These are phyloP conservation scores for Hordeum vulgare DNA, from an alignment of 176 grass and related monocot genomes.

Conservation along the genomic window DNA sequence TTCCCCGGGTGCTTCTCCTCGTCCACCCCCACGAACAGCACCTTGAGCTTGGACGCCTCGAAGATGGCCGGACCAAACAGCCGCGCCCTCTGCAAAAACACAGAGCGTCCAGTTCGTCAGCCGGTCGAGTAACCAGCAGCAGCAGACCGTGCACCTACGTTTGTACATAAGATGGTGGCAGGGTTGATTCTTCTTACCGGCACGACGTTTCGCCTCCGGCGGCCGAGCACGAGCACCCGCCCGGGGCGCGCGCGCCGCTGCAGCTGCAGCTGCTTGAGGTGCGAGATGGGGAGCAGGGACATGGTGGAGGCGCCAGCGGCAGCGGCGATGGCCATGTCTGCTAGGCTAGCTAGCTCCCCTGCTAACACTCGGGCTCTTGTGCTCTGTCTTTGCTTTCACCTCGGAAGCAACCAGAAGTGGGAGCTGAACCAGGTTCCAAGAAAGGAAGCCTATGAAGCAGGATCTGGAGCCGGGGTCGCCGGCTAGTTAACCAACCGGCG, in stretches of 20 bases:
- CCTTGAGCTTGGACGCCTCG: conserved; percentile 97
- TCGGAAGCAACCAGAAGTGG: background rate
- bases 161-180: no score
- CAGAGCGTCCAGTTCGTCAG: background rate
- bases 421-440: background rate
- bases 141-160: no score
- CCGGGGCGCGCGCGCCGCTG: background rate
- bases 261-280: conserved; percentile 36
- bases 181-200: conserved; percentile 20
- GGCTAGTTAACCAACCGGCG: conserved; percentile 5
- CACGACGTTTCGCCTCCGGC: conserved; percentile 21
- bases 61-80: conserved; percentile 90
- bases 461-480: background rate
- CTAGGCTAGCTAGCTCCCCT: background rate
- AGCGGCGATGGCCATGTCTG: conserved; percentile 24
- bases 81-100: conserved; percentile 48
- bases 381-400: background rate
- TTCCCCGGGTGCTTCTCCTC: conserved; percentile 49
- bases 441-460: background rate
- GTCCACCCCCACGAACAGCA: conserved; percentile 70
- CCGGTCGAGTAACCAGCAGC: background rate
- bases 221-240: conserved; percentile 13
- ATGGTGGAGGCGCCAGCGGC: conserved; percentile 20
- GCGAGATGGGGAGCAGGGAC: conserved; percentile 49
- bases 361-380: background rate